phyloP scores from a whole-genome alignment of 345 rosid species.

The Brassica juncea region DNA sequence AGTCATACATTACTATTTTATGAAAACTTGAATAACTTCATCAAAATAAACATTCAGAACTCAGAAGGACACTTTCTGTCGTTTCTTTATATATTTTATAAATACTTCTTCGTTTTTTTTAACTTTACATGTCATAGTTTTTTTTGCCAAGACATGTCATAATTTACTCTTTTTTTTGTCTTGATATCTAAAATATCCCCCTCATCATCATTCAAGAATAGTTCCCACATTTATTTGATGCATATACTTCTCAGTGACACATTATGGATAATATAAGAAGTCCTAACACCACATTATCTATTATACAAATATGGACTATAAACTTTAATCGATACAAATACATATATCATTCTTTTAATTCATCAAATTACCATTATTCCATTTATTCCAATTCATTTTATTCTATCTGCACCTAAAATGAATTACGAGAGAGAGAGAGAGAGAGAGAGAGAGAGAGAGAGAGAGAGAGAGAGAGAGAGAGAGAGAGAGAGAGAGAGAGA shows the following conservation, averaged over 20 bases:
- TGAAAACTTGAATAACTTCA: background rate
- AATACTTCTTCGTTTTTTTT: background rate
- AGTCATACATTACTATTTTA: background rate
- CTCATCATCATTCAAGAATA: background rate
- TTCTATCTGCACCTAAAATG: too few relatives aligned
- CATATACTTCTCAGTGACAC: background rate
- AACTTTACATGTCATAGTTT: background rate
- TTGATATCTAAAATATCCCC: background rate
- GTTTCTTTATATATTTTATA: background rate
- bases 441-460: too few relatives aligned
- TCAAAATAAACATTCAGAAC: conserved; percentile 12
- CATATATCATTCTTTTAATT: too few relatives aligned
- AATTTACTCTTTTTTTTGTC: background rate
- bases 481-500: too few relatives aligned
- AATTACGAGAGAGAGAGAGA: too few relatives aligned
- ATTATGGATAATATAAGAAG: background rate
- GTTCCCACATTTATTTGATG: background rate
- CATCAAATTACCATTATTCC: too few relatives aligned
- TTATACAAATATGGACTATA: background rate
- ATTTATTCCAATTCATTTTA: too few relatives aligned
- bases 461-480: too few relatives aligned
- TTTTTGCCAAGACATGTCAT: background rate
- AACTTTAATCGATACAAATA: background rate
- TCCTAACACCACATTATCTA: background rate
- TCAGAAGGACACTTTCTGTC: background rate